Evolutionary conservation across 2,329 filamentous ascomycete genomes (phyloP), one percentile per base, ranked within the genome.

Genomic region (Exophiala calicioides): DNA sequence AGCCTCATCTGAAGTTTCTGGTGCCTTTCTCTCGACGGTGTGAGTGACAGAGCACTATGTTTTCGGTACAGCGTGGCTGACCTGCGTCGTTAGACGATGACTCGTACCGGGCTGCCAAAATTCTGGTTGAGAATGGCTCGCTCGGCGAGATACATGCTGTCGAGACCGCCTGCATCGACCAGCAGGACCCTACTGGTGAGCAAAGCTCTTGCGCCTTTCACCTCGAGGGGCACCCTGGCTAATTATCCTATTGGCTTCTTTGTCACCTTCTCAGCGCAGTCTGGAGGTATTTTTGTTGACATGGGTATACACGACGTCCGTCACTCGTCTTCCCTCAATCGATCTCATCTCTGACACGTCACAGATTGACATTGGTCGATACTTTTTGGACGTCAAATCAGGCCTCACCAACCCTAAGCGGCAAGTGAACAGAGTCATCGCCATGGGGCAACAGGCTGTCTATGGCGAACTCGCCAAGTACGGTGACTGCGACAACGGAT

Each of bases 241-340:
- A 13, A 42, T 7, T n/a, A 9, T 12, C 27, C 23, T 5, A 13
- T 15, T 32, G 62, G 56, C 20, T 65, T 65, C 34, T 65, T 65
- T 26, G 60, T 65, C n/a, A 42, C 59, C 19, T 65, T 65, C 37
- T 64, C 62, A 8, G 63, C 55, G 38, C 58, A 60, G 40, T 65
- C 63, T 7, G 63, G 63, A 10, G 63, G 63, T 6, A 64, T 65
- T 37, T 65, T 65, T 51, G 50, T 65, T 35, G 63, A 65, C 45
- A 60, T 65, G 44, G 62, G 62, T 21, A 57, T 65, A 30, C 63
- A 65, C 42, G 58, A 59, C 13, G 41, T 44, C 21, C 7, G 37
- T 30, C 23, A 1, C 13, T 27, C 34, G 18, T n/a, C 15, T 19
- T 20, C 3, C 19, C 34, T 37, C 10, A 19, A 10, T 16, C 7